Base-by-base conservation (phyloP, 1,284 basidiomycete genomes). In the Puccinia coronata region DNA sequence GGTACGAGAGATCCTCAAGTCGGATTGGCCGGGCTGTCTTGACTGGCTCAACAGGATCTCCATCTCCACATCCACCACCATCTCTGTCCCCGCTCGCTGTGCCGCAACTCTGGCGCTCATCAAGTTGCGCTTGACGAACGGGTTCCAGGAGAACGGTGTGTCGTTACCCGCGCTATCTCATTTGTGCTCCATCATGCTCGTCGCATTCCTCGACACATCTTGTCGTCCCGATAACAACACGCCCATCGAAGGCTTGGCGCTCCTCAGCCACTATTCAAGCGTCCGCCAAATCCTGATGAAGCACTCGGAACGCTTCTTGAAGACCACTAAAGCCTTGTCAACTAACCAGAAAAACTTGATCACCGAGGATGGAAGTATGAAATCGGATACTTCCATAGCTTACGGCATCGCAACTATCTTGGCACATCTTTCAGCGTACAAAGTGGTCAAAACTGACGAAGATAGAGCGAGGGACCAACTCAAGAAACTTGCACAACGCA, bases 351-450 rank as follows among this genome's bases (percentile, higher is more conserved):
- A 23, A 41, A 31, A 14, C 41, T 31, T 31, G 39, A 41, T n/a
- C 20, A n/a, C 23, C 23, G 6, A 31, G 6, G 43, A 6, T 55
- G 31, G 31, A 34, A 23, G 16, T 5, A n/a, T 16, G 11, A 55
- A 67, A 41, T 36, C 47, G 8, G 65, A 79, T 39, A 70, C 67
- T 1, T 79, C 65, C 11, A 57, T 70, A 18, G 65, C 67, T 39
- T 97, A 92, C 83, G 94, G 94, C 8, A 86, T 94, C 51, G 89
- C 92, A 39, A 89, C 91, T 67, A 91, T 95, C 80, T 89, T 93
- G 67, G 87, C 89, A 78, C 94, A 96, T 85, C 86, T 96, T 49
- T 91, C 90, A 61, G 87, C 89, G 11, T 92, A 92, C 84, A 90
- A 89, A 72, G 91, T 91, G 11, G 89, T 89, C 14, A 87, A 94